Evolutionary conservation across 805 yeast species (phyloP), one percentile per base, ranked within the genome.

Genomic region (Kluyveromyces wickerhamii): DNA sequence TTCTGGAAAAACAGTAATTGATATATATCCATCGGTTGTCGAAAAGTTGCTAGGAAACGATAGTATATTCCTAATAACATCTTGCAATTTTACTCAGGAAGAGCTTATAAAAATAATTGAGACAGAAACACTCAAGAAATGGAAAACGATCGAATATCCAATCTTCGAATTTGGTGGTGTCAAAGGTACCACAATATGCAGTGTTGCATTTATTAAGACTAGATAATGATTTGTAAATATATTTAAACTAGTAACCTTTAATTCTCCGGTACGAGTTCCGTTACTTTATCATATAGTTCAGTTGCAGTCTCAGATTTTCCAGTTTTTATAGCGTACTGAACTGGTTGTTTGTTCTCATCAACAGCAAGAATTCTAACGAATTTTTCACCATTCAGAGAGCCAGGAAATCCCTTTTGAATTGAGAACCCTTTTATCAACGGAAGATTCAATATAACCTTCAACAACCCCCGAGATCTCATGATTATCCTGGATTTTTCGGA

Each of bases 61-160:
- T n/a, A 74, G 77, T 14, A 71, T 89, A 0, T 55, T 79, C 5
- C 57, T 92, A 22, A 78, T 92, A 25, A 92, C 98, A 0, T 83
- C 95, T 17, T 92, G 99, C 58, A 92, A 92, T 57, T 92, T 92
- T 57, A 89, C 97, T 1, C 81, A 83, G 49, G 60, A 64, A 0
- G 98, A 92, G 54, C 67, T 92, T 34, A 65, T 65, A 2, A 59
- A 60, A 17, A 66, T 82, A 23, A 63, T 79, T 3, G 65, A 68
- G 22, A 61, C 62, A 11, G 66, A 65, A 11, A 52, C 55, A 2
- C 62, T 84, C 38, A 57, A 62, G 47, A 71, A 72, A 3, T 83
- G 84, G 81, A 72, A 74, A 44, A 67, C 66, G 14, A 73, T 89
- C 31, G 59, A 72, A 9, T 89, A 92, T 57, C 96, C 95, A 7